phyloP scores from a whole-genome alignment of 306 rosid genomes.

The Ammopiptanthus mongolicus region DNA sequence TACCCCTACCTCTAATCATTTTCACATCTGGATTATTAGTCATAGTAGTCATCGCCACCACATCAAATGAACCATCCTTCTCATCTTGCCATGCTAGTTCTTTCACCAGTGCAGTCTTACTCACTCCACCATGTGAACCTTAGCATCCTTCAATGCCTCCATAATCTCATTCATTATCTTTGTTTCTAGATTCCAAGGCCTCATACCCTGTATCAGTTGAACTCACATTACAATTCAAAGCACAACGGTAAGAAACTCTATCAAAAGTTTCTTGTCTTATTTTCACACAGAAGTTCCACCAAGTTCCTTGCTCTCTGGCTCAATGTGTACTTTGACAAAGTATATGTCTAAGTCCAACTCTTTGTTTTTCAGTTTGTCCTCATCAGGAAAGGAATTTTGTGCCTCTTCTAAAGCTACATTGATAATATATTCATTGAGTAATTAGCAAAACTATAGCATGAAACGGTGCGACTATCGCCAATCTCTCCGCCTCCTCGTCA shows the following conservation, averaged over 20 bases:
- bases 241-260: constrained; percentile 18
- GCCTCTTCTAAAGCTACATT: background rate
- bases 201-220: constrained; percentile 25
- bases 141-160: background rate
- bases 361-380: background rate
- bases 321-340: background rate
- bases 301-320: constrained; percentile 18
- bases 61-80: constrained; percentile 15
- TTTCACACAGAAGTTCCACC: background rate
- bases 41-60: constrained; percentile 14
- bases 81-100: constrained; percentile 26
- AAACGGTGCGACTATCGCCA: too few relatives aligned
- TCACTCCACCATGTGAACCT: constrained; percentile 12
- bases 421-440: too few relatives aligned
- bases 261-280: constrained; percentile 5
- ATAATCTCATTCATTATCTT: constrained; percentile 1
- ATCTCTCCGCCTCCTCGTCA: too few relatives aligned
- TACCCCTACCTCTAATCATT: constrained; percentile 12
- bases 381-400: background rate
- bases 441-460: too few relatives aligned
- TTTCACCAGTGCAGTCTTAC: constrained; percentile 28
- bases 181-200: constrained; percentile 23
- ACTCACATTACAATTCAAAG: constrained; percentile 13
- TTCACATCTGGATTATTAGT: background rate
- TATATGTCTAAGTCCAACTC: constrained; percentile 23